phyloP scores from a whole-genome alignment of 1,284 basidiomycete genomes.

The Moniliophthora roreri region DNA sequence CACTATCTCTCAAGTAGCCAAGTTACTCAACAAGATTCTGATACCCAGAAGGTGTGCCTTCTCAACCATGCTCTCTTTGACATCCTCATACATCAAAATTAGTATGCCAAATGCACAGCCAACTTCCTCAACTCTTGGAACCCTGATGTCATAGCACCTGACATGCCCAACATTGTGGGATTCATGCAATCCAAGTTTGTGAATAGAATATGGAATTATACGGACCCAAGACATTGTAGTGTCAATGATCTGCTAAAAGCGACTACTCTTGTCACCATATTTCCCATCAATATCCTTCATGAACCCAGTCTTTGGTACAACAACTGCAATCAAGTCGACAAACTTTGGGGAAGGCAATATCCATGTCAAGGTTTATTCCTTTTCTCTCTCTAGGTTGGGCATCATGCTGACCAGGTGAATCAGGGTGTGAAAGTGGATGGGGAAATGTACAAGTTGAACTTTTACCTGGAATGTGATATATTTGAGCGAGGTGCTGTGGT shows the following conservation, averaged over 20 bases:
- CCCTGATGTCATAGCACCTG: conserved; percentile 48
- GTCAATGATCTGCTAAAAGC: conserved; percentile 54
- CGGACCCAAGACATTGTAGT: conserved; percentile 67
- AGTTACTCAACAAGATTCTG: conserved; percentile 46
- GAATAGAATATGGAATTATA: conserved; percentile 62
- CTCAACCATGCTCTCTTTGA: background rate
- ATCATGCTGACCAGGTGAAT: background rate
- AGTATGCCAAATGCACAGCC: conserved; percentile 54
- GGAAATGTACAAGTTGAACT: conserved; percentile 55
- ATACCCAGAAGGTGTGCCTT: conserved; percentile 43
- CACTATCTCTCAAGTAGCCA: conserved; percentile 60
- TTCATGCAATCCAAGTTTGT: conserved; percentile 63
- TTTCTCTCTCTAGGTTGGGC: background rate
- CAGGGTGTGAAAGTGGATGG: conserved; percentile 59
- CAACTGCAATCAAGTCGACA: conserved; percentile 51
- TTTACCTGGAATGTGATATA: conserved; percentile 57
- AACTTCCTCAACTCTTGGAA: conserved; percentile 66
- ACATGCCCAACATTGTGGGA: conserved; percentile 38
- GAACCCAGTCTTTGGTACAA: conserved; percentile 55
- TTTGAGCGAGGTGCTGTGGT: conserved; percentile 51
- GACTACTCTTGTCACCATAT: conserved; percentile 58
- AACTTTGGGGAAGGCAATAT: conserved; percentile 54
- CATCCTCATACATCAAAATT: background rate
- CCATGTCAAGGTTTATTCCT: conserved; percentile 47
- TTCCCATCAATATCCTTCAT: conserved; percentile 59